Conservation (phyloP, 352 stramenopile genomes). For the Phytophthora fragariaefolia region DNA sequence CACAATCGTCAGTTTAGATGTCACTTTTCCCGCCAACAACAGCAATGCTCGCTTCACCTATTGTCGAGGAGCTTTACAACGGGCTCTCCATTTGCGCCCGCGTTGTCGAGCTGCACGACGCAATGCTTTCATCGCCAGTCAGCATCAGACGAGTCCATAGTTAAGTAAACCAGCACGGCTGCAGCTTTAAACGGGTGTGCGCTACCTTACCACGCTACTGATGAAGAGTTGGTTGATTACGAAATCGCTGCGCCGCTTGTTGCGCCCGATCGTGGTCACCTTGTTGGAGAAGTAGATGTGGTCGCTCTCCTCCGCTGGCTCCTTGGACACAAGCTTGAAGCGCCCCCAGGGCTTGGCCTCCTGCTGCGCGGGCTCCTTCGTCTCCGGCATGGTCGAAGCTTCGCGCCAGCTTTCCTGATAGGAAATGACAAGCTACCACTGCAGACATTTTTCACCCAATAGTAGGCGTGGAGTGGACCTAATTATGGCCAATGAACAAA, state of each 20-base stretch:
- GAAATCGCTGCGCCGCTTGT: constrained; percentile 48
- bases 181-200: neutral
- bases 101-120: constrained; percentile 46
- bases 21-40: no score
- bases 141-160: neutral
- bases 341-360: constrained; percentile 52
- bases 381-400: constrained; percentile 4
- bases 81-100: constrained; percentile 31
- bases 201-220: constrained; percentile 60
- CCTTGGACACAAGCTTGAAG: constrained; percentile 68
- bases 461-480: neutral
- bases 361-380: constrained; percentile 6
- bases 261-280: constrained; percentile 63
- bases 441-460: constrained; percentile 27
- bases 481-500: constrained; percentile 24
- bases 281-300: constrained; percentile 65
- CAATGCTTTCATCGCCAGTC: constrained; percentile 55
- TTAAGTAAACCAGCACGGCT: neutral
- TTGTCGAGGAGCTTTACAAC: constrained; percentile 57
- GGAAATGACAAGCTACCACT: constrained; percentile 32
- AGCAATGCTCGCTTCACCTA: no score
- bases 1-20: no score
- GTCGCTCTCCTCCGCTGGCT: constrained; percentile 57
- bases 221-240: constrained; percentile 69
- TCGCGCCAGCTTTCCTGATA: constrained; percentile 17